Evolutionary conservation across 768 basidiomycete species (phyloP).

Genomic region (Lactarius indigo): DNA sequence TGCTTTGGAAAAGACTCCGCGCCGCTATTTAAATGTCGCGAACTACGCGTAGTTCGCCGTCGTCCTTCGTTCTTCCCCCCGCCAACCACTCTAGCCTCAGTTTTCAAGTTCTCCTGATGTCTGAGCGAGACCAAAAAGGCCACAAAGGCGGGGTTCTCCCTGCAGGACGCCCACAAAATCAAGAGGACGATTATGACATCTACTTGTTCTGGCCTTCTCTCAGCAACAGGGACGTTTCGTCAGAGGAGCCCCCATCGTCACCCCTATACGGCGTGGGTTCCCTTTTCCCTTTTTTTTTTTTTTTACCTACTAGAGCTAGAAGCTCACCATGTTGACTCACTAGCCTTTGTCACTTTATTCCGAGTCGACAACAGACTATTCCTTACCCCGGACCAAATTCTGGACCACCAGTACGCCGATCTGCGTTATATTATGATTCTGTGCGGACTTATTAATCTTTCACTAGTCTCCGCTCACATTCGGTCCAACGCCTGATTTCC

Average conservation of each 20-base stretch:
- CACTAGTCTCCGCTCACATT: conserved; percentile 18
- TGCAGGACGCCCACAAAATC: not conserved
- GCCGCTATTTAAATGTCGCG: conserved; percentile 16
- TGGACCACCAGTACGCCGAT: not conserved
- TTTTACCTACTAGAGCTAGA: not conserved
- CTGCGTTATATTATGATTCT: not conserved
- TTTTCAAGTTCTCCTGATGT: not conserved
- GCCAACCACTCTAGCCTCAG: not conserved
- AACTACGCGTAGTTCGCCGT: conserved; percentile 7
- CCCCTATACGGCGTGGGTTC: conserved; percentile 14
- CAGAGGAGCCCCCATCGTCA: not conserved
- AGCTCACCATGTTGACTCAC: not conserved
- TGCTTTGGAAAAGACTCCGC: conserved; percentile 17
- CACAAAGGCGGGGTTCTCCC: not conserved
- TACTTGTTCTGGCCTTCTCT: conserved; percentile 15
- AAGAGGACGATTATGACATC: conserved; percentile 11
- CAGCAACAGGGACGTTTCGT: not conserved
- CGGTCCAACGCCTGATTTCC: not conserved
- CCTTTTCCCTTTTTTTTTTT: not conserved
- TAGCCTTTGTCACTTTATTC: conserved; percentile 12
- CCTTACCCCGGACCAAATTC: not conserved
- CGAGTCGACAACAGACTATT: conserved; percentile 7
- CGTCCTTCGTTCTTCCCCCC: not conserved
- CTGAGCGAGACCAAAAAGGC: not conserved
- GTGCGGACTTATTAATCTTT: not conserved